Conservation (phyloP, 148 eudicot genomes). For the Rhododendron ferrugineum region DNA sequence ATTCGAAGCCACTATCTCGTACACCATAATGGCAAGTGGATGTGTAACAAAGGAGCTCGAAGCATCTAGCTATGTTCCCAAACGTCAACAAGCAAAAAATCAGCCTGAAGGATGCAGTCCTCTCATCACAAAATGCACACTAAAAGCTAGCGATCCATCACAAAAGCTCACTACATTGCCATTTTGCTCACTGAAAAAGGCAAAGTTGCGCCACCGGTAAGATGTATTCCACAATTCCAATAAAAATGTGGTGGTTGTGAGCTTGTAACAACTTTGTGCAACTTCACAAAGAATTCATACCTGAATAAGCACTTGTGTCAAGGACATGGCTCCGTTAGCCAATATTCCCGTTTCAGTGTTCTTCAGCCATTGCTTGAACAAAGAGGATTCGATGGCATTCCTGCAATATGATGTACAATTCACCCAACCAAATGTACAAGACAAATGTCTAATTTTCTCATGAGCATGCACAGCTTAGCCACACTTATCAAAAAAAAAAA, state of each 20-base stretch:
- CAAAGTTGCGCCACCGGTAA: not conserved
- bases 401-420: slow-evolving; percentile 27
- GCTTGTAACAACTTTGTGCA: not conserved
- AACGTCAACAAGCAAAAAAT: not conserved
- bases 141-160: too few species aligned
- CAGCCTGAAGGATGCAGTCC: not conserved
- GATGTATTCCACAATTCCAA: not conserved
- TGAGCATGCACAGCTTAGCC: not conserved
- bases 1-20: not conserved
- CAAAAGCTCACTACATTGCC: not conserved
- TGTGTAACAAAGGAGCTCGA: not conserved
- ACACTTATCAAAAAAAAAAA: not conserved
- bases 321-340: slow-evolving; percentile 54
- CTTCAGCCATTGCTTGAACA: slow-evolving; percentile 89
- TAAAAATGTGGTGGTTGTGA: not conserved
- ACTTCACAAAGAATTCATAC: slow-evolving; percentile 21
- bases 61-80: not conserved
- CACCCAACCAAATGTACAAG: not conserved
- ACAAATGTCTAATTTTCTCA: not conserved
- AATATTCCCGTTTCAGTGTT: slow-evolving; percentile 66
- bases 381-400: slow-evolving; percentile 70
- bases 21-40: not conserved
- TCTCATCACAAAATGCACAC: not conserved
- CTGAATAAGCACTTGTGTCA: slow-evolving; percentile 82
- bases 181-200: not conserved